Percentiles rank a stretch among this genome's conserved stretches.
phyloP scores from a whole-genome alignment of 805 yeast genomes.

The Starmerella cellae region DNA sequence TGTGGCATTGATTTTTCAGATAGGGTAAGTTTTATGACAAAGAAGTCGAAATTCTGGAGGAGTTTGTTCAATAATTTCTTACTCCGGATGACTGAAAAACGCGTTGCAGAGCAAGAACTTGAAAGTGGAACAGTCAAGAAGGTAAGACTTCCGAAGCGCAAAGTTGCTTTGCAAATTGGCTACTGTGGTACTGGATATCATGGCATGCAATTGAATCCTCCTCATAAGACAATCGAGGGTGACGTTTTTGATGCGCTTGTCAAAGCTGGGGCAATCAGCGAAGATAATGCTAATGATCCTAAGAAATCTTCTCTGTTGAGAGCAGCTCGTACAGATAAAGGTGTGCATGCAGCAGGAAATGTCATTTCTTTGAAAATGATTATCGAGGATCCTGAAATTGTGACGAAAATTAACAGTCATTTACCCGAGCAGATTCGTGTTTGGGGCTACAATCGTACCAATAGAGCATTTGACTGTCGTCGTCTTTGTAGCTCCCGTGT shows the following conservation, averaged over 20 bases:
- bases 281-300: constrained; percentile 75
- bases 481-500: constrained; percentile 92
- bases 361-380: constrained; percentile 73
- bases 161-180: constrained; percentile 82
- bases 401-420: constrained; percentile 54
- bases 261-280: constrained; percentile 75
- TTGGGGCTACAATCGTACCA: constrained; percentile 86
- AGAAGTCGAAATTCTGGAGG: not conserved
- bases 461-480: constrained; percentile 85
- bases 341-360: constrained; percentile 96
- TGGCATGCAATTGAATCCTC: constrained; percentile 91
- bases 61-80: not conserved
- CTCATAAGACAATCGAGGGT: constrained; percentile 78
- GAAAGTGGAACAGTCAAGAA: constrained; percentile 8
- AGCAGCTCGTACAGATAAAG: constrained; percentile 72
- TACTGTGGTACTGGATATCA: constrained; percentile 95
- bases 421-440: constrained; percentile 80
- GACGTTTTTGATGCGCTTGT: constrained; percentile 74
- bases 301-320: constrained; percentile 67
- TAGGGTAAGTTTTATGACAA: not conserved
- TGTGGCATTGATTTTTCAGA: not conserved
- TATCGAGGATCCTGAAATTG: constrained; percentile 64
- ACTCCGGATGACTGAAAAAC: constrained; percentile 7
- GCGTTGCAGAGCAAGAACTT: constrained; percentile 9
- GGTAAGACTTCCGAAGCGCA: constrained; percentile 45